Conservation (phyloP, 768 basidiomycete genomes). For the Phaeolepiota aurea region DNA sequence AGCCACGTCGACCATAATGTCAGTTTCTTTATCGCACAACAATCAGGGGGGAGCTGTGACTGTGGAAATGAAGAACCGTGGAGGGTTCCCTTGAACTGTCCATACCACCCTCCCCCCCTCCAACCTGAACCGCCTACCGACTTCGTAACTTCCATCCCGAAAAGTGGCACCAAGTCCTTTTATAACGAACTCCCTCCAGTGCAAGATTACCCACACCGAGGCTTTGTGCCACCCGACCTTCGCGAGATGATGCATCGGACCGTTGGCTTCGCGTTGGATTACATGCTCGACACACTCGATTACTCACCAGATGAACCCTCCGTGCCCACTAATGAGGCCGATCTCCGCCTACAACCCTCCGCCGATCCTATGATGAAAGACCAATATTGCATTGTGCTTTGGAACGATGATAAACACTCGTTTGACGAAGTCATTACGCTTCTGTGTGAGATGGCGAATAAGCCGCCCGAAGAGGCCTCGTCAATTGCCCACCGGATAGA, state of each 20-base stretch:
- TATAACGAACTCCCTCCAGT: conserved; percentile 52
- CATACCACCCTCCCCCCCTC: conserved; percentile 60
- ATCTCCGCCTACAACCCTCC: conserved; percentile 65
- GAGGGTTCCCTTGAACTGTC: conserved; percentile 59
- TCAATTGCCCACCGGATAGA: conserved; percentile 58
- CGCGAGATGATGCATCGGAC: conserved; percentile 69
- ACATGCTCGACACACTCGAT: conserved; percentile 75
- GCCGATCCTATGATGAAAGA: conserved; percentile 76
- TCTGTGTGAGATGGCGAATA: conserved; percentile 47
- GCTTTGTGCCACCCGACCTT: conserved; percentile 52
- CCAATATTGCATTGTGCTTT: conserved; percentile 75
- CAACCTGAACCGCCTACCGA: conserved; percentile 9
- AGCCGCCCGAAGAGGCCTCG: conserved; percentile 48
- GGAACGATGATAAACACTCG: conserved; percentile 98
- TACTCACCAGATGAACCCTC: conserved; percentile 72
- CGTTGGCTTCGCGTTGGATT: conserved; percentile 73
- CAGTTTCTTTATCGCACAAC: conserved; percentile 87
- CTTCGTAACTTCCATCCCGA: conserved; percentile 18
- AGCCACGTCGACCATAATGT: conserved; percentile 85
- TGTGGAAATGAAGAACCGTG: conserved; percentile 91
- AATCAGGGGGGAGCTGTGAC: conserved; percentile 91
- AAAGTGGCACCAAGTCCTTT: conserved; percentile 22
- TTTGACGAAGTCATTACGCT: conserved; percentile 80
- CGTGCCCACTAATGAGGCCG: conserved; percentile 59
- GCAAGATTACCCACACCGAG: conserved; percentile 49